Evolutionary conservation across 2,329 filamentous ascomycete species (phyloP).

Genomic region (Myriosclerotinia scirpicola): DNA sequence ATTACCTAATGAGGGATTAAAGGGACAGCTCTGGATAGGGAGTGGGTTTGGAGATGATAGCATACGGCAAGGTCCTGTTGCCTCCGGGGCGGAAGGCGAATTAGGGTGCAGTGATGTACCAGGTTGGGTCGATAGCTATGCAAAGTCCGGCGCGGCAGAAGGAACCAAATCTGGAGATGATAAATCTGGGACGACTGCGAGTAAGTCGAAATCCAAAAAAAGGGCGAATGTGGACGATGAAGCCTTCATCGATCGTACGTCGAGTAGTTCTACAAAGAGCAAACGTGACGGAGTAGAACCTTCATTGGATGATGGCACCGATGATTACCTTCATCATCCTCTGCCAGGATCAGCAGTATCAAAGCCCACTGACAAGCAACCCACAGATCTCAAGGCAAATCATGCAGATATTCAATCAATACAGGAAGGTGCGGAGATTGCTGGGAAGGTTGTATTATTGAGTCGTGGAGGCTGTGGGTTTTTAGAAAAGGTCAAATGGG

Average conservation of each 20-base stretch:
- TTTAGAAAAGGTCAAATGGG: constrained; percentile 96
- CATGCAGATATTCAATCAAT: constrained; percentile 91
- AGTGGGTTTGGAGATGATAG: constrained; percentile 85
- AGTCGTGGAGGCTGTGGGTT: constrained; percentile 95
- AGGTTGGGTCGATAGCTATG: constrained; percentile 71
- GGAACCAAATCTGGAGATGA: constrained; percentile 31
- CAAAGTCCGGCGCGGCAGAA: constrained; percentile 42
- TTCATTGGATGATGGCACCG: constrained; percentile 69
- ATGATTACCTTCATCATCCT: constrained; percentile 73
- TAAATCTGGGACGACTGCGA: constrained; percentile 37
- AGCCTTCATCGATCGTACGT: constrained; percentile 30
- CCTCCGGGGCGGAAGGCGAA: constrained; percentile 68
- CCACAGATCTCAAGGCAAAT: constrained; percentile 33
- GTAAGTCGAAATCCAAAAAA: constrained; percentile 47
- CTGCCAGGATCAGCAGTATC: constrained; percentile 43
- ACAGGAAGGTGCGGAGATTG: constrained; percentile 88
- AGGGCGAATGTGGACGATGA: constrained; percentile 40
- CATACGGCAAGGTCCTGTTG: constrained; percentile 56
- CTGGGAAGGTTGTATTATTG: constrained; percentile 87
- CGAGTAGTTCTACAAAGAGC: constrained; percentile 28
- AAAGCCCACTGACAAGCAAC: constrained; percentile 33
- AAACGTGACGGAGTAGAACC: constrained; percentile 35
- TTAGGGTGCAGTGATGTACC: constrained; percentile 93
- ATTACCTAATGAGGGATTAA: constrained; percentile 73
- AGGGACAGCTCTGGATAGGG: constrained; percentile 89